Evolutionary conservation across 305 asterid genomes (phyloP), one percentile per base, ranked within the genome.

Genomic region (Lippia alba): DNA sequence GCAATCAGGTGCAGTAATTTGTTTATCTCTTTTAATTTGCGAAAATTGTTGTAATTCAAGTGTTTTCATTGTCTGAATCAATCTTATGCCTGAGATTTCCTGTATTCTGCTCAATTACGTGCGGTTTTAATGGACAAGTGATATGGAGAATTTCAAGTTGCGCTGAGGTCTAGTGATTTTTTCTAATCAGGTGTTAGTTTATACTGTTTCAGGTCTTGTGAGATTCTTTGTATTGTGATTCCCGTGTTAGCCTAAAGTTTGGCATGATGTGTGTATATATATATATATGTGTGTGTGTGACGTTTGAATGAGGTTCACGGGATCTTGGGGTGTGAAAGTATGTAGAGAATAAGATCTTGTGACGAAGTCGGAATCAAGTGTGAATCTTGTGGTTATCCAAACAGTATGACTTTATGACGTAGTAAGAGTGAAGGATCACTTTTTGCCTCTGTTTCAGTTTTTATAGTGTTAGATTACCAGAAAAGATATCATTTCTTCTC

Each of bases 1-100:
- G 85, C 78, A 80, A 63, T 62, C 82, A 64, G 85, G 85, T 77
- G 64, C 44, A 3, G 12, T 19, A 39, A 72, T 65, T 50, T 1
- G 16, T 17, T 46, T 36, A 1, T 34, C 12, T 44, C 19, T n/a
- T 41, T 12, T 55, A 4, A 4, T 17, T 24, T 49, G 44, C 12
- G 0, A 14, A 30, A 48, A 67, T 6, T 0, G 41, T 34, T 45
- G 8, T 41, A 24, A 45, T 71, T 24, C 46, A 41, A 6, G 33
- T 49, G 41, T 19, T 20, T 51, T 60, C 48, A 6, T n/a, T 64
- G 5, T 17, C 34, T 41, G 24, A 45, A 39, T 57, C 73, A 12
- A 70, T 12, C 56, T 40, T 12, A 8, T 65, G 73, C 19, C 16
- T 64, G 8, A 10, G 20, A 57, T 50, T 60, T 60, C 40, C 7